Percentiles rank a stretch among this genome's conserved stretches.
phyloP scores from a whole-genome alignment of 768 basidiomycete species.

The Asterophora parasitica region DNA sequence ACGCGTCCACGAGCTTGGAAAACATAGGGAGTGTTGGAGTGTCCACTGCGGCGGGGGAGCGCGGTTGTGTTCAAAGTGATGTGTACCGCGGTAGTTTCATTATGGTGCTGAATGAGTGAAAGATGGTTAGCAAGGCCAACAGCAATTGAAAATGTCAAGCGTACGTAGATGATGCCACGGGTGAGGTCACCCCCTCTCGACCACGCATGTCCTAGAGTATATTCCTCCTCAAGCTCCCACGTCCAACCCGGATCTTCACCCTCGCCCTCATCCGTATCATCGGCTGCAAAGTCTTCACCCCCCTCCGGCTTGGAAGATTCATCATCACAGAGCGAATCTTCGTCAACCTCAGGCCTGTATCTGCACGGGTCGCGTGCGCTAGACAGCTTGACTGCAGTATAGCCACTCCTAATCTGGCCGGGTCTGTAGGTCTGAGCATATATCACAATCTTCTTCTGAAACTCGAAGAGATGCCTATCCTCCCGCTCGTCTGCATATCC shows the following conservation, averaged over 20 bases:
- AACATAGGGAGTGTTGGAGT: constrained; percentile 56
- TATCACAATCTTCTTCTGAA: constrained; percentile 43
- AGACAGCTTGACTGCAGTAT: constrained; percentile 48
- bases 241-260: constrained; percentile 47
- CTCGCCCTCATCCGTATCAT: constrained; percentile 20
- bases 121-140: background rate
- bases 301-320: constrained; percentile 25
- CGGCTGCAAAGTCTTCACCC: constrained; percentile 35
- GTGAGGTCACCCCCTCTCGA: constrained; percentile 36
- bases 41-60: constrained; percentile 51
- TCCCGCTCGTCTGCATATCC: constrained; percentile 17
- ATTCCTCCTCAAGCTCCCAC: constrained; percentile 71
- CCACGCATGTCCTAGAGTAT: constrained; percentile 57
- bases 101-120: constrained; percentile 42
- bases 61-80: constrained; percentile 54
- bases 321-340: constrained; percentile 26
- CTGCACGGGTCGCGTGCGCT: constrained; percentile 47
- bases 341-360: constrained; percentile 30
- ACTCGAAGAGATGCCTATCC: constrained; percentile 57
- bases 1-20: constrained; percentile 50
- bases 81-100: constrained; percentile 48
- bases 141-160: constrained; percentile 20
- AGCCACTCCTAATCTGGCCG: constrained; percentile 50
- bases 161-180: constrained; percentile 60
- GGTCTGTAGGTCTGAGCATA: constrained; percentile 35